These are phyloP conservation scores for Soucietia sequanensis DNA, from an alignment of 805 yeast genomes.

Conservation along the genomic window DNA sequence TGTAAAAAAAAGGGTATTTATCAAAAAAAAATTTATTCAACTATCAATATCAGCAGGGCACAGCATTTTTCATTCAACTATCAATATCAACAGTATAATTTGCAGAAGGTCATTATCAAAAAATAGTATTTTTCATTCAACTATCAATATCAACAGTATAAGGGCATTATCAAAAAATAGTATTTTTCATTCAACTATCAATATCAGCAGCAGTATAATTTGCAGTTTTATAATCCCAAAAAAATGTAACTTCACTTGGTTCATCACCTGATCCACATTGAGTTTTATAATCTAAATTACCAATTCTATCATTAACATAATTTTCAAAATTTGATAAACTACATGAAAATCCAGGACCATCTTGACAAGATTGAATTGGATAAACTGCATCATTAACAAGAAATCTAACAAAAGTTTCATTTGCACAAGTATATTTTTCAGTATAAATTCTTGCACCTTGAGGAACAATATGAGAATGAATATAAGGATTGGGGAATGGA, in stretches of 20 bases:
- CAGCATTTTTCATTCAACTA: too few relatives aligned
- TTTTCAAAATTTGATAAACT: slow-evolving; percentile 33
- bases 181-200: too few relatives aligned
- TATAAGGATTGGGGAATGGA: slow-evolving; percentile 48
- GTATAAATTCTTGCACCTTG: slow-evolving; percentile 40
- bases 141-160: too few relatives aligned
- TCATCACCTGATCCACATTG: slow-evolving; percentile 23
- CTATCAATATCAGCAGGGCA: too few relatives aligned
- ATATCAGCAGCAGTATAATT: slow-evolving; percentile 1
- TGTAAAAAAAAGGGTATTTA: too few relatives aligned
- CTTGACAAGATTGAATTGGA: slow-evolving; percentile 32
- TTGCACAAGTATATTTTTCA: slow-evolving; percentile 33
- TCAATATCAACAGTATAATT: too few relatives aligned
- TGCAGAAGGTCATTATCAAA: too few relatives aligned
- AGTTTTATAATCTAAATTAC: slow-evolving; percentile 20
- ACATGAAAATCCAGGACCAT: slow-evolving; percentile 45
- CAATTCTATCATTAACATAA: slow-evolving; percentile 27
- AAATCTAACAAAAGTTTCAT: slow-evolving; percentile 34
- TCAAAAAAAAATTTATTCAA: too few relatives aligned
- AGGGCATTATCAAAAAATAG: too few relatives aligned
- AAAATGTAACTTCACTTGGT: slow-evolving; percentile 35
- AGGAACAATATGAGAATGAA: slow-evolving; percentile 37
- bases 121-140: too few relatives aligned
- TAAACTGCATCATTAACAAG: slow-evolving; percentile 40
- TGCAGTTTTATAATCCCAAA: slow-evolving; percentile 36